phyloP scores from a whole-genome alignment of 495 filamentous ascomycete species.

The Daldinia loculata region DNA sequence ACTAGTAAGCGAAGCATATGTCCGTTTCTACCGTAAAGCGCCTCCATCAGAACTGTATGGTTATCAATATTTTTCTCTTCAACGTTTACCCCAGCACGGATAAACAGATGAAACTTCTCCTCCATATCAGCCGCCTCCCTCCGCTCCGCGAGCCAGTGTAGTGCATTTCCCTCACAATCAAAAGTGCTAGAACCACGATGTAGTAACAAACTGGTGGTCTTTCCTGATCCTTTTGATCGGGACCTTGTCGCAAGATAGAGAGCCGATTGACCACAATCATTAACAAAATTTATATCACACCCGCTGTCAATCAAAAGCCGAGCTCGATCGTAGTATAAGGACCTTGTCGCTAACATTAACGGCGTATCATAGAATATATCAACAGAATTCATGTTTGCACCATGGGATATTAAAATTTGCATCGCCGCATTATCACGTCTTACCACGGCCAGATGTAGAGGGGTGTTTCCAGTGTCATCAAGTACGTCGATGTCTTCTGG shows the following conservation, averaged over 20 bases:
- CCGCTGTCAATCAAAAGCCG: constrained; percentile 5
- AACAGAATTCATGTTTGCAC: constrained; percentile 7
- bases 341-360: not conserved
- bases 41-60: not conserved
- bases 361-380: not conserved
- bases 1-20: constrained; percentile 15
- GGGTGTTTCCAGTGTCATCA: constrained; percentile 4
- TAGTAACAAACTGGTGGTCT: not conserved
- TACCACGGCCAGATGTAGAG: constrained; percentile 10
- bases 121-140: not conserved
- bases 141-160: not conserved
- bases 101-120: constrained; percentile 19
- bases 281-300: constrained; percentile 9
- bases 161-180: not conserved
- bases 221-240: not conserved
- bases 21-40: not conserved
- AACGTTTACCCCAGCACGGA: not conserved
- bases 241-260: not conserved
- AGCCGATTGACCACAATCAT: not conserved
- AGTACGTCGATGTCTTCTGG: constrained; percentile 12
- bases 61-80: not conserved
- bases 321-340: not conserved
- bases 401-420: constrained; percentile 8
- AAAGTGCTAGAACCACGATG: not conserved
- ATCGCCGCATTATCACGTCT: not conserved